Evolutionary conservation across 2,329 filamentous ascomycete species (phyloP).

Genomic region (Botryotinia globosa): DNA sequence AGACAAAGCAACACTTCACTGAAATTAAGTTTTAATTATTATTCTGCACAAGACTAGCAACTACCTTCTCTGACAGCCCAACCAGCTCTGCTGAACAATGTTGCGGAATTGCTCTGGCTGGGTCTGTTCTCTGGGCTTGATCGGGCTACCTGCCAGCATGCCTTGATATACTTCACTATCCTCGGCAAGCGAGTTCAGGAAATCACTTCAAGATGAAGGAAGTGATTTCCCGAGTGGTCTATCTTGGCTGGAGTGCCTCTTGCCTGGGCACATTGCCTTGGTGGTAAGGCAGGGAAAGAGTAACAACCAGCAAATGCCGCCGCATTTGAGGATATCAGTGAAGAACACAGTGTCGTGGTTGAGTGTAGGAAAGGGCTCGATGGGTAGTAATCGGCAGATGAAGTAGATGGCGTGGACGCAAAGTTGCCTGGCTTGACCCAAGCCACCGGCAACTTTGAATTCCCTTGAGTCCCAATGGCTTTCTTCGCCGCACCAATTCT

Average conservation of each 20-base stretch:
- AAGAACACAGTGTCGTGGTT: neutral
- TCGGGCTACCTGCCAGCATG: neutral
- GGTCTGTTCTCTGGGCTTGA: neutral
- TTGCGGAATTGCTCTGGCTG: neutral
- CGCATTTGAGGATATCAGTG: neutral
- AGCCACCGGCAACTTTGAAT: neutral
- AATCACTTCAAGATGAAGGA: conserved; percentile 10
- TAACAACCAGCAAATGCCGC: neutral
- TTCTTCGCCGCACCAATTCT: neutral
- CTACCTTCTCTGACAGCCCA: neutral
- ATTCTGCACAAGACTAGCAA: neutral
- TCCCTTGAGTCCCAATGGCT: neutral
- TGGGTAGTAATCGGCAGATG: neutral
- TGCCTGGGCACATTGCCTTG: conserved; percentile 13
- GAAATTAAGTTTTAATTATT: neutral
- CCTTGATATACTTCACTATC: neutral
- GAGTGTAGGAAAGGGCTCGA: neutral
- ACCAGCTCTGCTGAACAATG: neutral
- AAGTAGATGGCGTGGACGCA: neutral
- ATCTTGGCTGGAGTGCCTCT: neutral
- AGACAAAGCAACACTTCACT: neutral
- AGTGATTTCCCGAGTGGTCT: conserved; percentile 1
- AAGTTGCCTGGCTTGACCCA: neutral
- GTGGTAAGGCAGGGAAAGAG: neutral
- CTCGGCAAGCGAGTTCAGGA: neutral